Conservation (phyloP, 305 asterid species). For the Solanum hybrid region DNA sequence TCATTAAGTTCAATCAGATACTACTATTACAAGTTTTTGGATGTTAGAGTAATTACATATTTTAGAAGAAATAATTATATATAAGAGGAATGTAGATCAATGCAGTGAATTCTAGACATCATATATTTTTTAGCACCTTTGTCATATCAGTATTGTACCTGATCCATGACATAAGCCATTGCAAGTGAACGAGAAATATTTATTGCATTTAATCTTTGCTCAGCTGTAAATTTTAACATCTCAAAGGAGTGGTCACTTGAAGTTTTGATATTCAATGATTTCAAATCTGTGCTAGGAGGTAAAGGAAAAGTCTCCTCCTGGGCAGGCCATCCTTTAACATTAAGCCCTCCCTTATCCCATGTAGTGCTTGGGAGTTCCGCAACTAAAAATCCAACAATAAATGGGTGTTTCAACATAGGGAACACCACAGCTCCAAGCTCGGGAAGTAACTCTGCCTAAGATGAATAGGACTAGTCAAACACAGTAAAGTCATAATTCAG, state of each 20-base stretch:
- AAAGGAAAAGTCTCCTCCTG: conserved; percentile 33
- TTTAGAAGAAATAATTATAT: background rate
- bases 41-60: background rate
- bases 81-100: background rate
- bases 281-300: conserved; percentile 30
- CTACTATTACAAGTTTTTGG: background rate
- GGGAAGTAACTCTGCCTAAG: conserved; percentile 75
- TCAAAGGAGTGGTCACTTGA: conserved; percentile 33
- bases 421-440: conserved; percentile 83
- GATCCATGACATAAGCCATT: conserved; percentile 95
- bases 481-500: conserved; percentile 13
- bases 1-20: background rate
- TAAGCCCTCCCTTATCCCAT: conserved; percentile 34
- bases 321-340: conserved; percentile 26
- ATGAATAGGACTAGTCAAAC: conserved; percentile 14
- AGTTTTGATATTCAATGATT: conserved; percentile 34
- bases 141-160: conserved; percentile 34
- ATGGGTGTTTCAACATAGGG: conserved; percentile 90
- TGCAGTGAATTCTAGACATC: background rate
- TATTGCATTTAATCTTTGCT: conserved; percentile 65
- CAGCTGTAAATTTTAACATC: conserved; percentile 39
- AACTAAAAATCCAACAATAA: conserved; percentile 89
- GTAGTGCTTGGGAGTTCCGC: conserved; percentile 65
- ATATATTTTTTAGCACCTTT: background rate
- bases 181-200: conserved; percentile 76